These are phyloP conservation scores for Aspergillus sp. DNA, from an alignment of 2,329 filamentous ascomycete genomes.

Conservation along the genomic window DNA sequence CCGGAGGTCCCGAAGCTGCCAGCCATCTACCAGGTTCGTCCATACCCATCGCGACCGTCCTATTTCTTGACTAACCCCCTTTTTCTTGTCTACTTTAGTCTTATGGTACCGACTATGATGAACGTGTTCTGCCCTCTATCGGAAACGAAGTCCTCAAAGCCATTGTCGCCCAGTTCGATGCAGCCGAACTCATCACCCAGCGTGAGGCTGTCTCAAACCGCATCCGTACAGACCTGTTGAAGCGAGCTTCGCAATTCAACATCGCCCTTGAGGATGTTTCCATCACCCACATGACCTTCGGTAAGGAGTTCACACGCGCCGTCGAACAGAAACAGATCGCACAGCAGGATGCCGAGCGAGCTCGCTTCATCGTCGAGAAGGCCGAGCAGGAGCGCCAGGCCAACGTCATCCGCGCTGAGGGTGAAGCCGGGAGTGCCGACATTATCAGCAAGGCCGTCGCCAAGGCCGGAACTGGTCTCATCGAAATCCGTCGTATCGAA, in stretches of 20 bases:
- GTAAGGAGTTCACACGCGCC: conserved; percentile 96
- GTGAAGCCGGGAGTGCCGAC: conserved; percentile 94
- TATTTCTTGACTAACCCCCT: background rate
- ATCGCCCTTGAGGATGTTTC: conserved; percentile 98
- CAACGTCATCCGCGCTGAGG: conserved; percentile 96
- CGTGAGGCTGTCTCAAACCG: conserved; percentile 94
- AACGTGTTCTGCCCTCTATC: conserved; percentile 96
- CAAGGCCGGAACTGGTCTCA: conserved; percentile 88
- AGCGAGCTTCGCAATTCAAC: conserved; percentile 95
- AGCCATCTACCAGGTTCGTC: conserved; percentile 94
- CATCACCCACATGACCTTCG: conserved; percentile 99
- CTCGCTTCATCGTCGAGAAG: conserved; percentile 96
- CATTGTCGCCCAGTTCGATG: conserved; percentile 98
- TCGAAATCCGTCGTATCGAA: conserved; percentile 96
- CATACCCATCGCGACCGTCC: background rate
- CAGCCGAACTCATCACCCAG: conserved; percentile 97
- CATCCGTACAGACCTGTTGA: conserved; percentile 88
- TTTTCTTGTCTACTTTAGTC: conserved; percentile 56
- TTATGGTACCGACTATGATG: conserved; percentile 97
- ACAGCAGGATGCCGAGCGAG: conserved; percentile 96
- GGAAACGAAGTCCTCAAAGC: conserved; percentile 99
- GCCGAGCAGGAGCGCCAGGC: conserved; percentile 98
- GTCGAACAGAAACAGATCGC: conserved; percentile 99
- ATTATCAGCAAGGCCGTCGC: conserved; percentile 92
- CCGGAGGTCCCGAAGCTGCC: conserved; percentile 90